Base-by-base conservation (phyloP, 192 early-diverging fungal species). In the Rhizophlyctis rosea region DNA sequence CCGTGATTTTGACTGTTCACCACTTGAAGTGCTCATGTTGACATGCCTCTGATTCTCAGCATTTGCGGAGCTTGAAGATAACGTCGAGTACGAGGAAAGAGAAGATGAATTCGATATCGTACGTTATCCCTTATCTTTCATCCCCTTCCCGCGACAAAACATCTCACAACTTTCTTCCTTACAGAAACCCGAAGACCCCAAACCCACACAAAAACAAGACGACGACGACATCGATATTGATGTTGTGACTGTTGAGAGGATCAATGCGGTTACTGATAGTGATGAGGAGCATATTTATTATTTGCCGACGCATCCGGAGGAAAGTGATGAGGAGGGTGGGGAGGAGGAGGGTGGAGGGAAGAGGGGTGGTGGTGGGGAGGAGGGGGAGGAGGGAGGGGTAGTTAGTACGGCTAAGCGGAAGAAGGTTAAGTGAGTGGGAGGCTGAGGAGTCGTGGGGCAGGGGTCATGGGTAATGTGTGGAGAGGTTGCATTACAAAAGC, bases 51-150 rank as follows among this genome's bases (percentile, higher is more conserved):
- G 2, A 16, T 2, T 23, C 2, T 1, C 34, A 23, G 93, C 91
- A 39, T 98, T 96, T 60, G 85, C 76, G 24, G 93, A 96, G 60
- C 67, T 99, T 18, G 91, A 95, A 32, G 95, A 99, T 52, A 98
- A 99, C 68, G 77, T 92, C 4, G 96, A 95, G 54, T 96, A 95
- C 70, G 77, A 86, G 50, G 96, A 99, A 67, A 73, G 83, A 11
- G 96, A 99, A 61, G 91, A 95, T 59, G 91, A 92, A 65, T 99
- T 96, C 74, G 96, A 99, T 68, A 74, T 87, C 54, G 82, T 87
- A 71, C 30, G 50, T 30, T 3, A 33, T 7, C 30, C 11, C 16
- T 23, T 14, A 47, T 68, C 29, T 21, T 32, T 4, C 9, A 0
- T n/a, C 16, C 11, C 13, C 18, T n/a, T 53, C 11, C 18, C 27